Conservation (phyloP, 768 basidiomycete genomes). For the Mycena vitilis region DNA sequence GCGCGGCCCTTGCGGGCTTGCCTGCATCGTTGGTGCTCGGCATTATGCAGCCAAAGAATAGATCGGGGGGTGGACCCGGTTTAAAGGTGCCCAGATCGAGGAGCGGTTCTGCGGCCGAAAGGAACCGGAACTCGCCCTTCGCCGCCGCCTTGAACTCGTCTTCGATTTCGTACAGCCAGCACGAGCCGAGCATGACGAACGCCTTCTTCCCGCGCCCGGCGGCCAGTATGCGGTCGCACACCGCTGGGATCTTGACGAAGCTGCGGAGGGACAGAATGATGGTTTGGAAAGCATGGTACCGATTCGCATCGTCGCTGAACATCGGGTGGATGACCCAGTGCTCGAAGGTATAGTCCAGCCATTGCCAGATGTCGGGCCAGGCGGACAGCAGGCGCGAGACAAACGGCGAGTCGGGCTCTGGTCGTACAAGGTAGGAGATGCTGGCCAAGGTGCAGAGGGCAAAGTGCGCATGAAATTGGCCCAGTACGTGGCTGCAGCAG, state of each 20-base stretch:
- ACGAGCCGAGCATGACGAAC: slow-evolving; percentile 33
- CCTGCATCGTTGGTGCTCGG: slow-evolving; percentile 25
- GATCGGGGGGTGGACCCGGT: slow-evolving; percentile 19
- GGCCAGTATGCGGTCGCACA: slow-evolving; percentile 29
- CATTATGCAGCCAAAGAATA: slow-evolving; percentile 33
- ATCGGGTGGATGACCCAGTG: slow-evolving; percentile 34
- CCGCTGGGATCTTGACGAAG: slow-evolving; percentile 31
- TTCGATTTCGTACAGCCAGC: slow-evolving; percentile 35
- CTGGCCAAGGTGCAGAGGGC: slow-evolving; percentile 22
- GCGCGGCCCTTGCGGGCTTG: slow-evolving; percentile 28
- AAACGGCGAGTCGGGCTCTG: slow-evolving; percentile 27
- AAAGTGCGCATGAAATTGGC: slow-evolving; percentile 33
- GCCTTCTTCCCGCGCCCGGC: slow-evolving; percentile 10
- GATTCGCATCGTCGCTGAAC: slow-evolving; percentile 17
- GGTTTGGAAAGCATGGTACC: slow-evolving; percentile 24
- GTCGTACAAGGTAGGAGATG: slow-evolving; percentile 29
- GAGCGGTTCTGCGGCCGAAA: slow-evolving; percentile 34
- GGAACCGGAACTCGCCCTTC: background rate
- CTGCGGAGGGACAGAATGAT: slow-evolving; percentile 32
- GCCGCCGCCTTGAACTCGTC: slow-evolving; percentile 30
- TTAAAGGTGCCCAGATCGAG: slow-evolving; percentile 32
- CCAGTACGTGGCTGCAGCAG: slow-evolving; percentile 28
- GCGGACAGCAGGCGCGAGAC: slow-evolving; percentile 24
- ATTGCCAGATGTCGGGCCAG: slow-evolving; percentile 33
- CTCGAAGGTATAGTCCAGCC: slow-evolving; percentile 33